Evolutionary conservation across 495 filamentous ascomycete species (phyloP), one percentile per base, ranked within the genome.

Genomic region (Aspergillus mulundensis): DNA sequence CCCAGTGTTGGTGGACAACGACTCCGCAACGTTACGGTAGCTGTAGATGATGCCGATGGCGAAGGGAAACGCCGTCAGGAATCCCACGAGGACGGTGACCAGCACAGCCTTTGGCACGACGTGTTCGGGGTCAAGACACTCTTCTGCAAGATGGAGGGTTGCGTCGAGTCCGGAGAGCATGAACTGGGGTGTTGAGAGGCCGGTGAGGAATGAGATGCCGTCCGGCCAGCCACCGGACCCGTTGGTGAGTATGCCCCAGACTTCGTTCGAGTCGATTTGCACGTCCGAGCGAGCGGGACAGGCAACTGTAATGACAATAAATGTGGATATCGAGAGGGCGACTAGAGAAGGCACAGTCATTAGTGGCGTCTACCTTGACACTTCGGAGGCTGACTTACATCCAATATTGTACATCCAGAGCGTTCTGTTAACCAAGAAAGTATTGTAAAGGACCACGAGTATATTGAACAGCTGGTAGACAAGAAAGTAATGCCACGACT

Each of bases 391-490:
- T 6, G 41, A 63, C 63, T 36, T 44, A 70, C 67, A 70, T n/a
- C 62, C 69, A 30, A 67, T 11, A 39, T 72, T 65, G 46, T 72
- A 65, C 1, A 69, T 60, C 65, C 70, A 70, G 7, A 66, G 61
- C 32, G 68, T 68, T 32, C 54, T 62, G 21, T 61, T 61, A n/a
- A 68, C 61, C 0, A 66, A 16, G 28, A 67, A 67, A 1, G 67
- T 42, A 28, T 72, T 72, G 51, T 69, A 69, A 0, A 61, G 10
- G 11, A 69, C 57, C 32, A 64, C 48, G 5, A 62, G 41, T 1
- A 61, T 39, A 40, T 69, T 70, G n/a, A 66, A 38, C 14, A 72
- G 50, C 54, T 77, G 71, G 60, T 75, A 78, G 3, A 75, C 66
- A 0, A 77, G 67, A 57, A 78, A 75, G 21, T 60, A 63, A 45